Evolutionary conservation across 2,329 filamentous ascomycete genomes (phyloP), one percentile per base, ranked within the genome.

Genomic region (Nakataea oryzae): DNA sequence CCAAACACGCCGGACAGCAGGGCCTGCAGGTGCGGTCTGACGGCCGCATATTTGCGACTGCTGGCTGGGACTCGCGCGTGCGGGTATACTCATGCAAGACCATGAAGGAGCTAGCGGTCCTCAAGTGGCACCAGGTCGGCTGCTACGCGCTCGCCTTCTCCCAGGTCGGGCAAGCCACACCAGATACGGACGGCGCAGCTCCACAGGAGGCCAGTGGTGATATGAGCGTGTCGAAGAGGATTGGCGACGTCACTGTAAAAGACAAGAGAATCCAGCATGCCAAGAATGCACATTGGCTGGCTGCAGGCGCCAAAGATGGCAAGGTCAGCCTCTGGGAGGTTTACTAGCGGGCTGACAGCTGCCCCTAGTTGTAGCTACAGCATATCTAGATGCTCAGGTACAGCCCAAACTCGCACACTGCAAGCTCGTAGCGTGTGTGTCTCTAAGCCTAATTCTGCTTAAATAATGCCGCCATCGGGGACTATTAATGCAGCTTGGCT

Each of bases 261-360:
- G 82, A 86, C 47, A 82, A 85, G 66, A 79, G 90, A 62, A 78
- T 85, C 27, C 77, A 77, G 47, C 86, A 85, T 67, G 87, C 88
- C 13, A 86, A 83, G 69, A 79, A 78, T 60, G 88, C 88, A 28
- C 93, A 97, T 73, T 97, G 93, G 93, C 73, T 97, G 60, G 95
- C 89, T 24, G 91, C 86, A 1, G 95, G 95, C 1, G 89, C 90
- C 62, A 99, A 97, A 73, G 95, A 97, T 76, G 95, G 93, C 24
- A 96, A 96, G 73, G 85, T 97, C 65, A 96, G 91, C 71, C 77
- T 99, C 67, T 99, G 95, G 95, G 91, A 97, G 76, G 86, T 97
- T 63, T 99, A 95, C 73, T 93, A 64, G 65, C 28, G 3, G 12
- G n/a, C n/a, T n/a, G n/a, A n/a, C n/a, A n/a, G n/a, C n/a, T n/a